Evolutionary conservation across 176 grass and related monocot genomes (phyloP).

Genomic region (Olyra latifolia): DNA sequence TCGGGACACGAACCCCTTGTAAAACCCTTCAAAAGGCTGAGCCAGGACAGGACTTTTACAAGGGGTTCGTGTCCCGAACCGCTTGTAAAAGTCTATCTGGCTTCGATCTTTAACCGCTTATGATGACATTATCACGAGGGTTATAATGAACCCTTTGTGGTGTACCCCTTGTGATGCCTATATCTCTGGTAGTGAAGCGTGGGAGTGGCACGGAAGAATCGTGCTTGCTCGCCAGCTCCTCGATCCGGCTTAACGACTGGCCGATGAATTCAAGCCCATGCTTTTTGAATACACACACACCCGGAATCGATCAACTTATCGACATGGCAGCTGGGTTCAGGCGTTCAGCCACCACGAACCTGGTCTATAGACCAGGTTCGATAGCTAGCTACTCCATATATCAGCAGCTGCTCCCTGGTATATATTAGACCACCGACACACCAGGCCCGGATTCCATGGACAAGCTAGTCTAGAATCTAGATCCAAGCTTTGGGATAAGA

Average conservation of each 20-base stretch:
- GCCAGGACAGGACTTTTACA: too few relatives aligned
- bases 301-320: neutral
- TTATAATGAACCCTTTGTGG: too few relatives aligned
- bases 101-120: too few relatives aligned
- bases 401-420: too few relatives aligned
- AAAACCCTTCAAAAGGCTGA: too few relatives aligned
- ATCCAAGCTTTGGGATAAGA: neutral
- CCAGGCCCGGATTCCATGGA: neutral
- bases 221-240: neutral
- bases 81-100: too few relatives aligned
- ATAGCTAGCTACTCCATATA: neutral
- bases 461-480: too few relatives aligned
- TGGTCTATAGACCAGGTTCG: neutral
- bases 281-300: neutral
- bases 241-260: neutral
- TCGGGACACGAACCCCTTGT: too few relatives aligned
- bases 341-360: neutral
- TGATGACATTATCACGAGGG: too few relatives aligned
- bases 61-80: too few relatives aligned
- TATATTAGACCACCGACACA: constrained; percentile 23
- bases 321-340: neutral
- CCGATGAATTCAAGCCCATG: neutral
- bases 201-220: neutral
- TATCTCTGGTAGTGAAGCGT: too few relatives aligned
- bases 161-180: too few relatives aligned